Evolutionary conservation across 768 basidiomycete species (phyloP).

Genomic region (Clavulina sp.): DNA sequence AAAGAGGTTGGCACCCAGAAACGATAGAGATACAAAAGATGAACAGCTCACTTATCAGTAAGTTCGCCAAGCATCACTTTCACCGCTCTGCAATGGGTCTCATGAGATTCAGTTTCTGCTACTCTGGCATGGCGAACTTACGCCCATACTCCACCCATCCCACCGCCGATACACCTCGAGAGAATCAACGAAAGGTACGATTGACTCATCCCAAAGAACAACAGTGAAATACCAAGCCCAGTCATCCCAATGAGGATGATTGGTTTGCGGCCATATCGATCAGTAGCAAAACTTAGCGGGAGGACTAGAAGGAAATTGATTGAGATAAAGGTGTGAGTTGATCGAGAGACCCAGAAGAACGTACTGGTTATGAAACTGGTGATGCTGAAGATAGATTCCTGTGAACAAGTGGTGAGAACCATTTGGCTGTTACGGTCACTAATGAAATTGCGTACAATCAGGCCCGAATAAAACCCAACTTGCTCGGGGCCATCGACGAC

Average conservation of each 20-base stretch:
- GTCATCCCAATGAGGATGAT: conserved; percentile 11
- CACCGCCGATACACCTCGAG: background rate
- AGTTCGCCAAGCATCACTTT: background rate
- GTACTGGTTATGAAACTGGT: background rate
- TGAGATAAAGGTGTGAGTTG: background rate
- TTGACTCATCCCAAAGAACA: conserved; percentile 13
- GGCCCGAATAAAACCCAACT: conserved; percentile 13
- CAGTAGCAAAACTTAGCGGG: conserved; percentile 6
- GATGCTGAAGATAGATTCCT: conserved; percentile 1
- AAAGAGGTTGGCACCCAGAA: background rate
- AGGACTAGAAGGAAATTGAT: background rate
- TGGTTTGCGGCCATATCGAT: conserved; percentile 14
- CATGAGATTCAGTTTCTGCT: too few relatives aligned
- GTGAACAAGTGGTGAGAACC: background rate
- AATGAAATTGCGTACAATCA: conserved; percentile 5
- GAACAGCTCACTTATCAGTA: background rate
- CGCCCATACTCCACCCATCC: background rate
- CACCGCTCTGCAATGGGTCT: background rate
- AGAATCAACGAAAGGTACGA: conserved; percentile 10
- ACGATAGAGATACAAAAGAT: background rate
- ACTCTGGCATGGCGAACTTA: too few relatives aligned
- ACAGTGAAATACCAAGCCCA: conserved; percentile 9
- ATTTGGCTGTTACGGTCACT: background rate
- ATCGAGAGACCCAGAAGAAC: background rate
- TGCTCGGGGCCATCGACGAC: conserved; percentile 12